Base-by-base conservation (phyloP, 176 grass and related monocot genomes). In the Carex cristatella region DNA sequence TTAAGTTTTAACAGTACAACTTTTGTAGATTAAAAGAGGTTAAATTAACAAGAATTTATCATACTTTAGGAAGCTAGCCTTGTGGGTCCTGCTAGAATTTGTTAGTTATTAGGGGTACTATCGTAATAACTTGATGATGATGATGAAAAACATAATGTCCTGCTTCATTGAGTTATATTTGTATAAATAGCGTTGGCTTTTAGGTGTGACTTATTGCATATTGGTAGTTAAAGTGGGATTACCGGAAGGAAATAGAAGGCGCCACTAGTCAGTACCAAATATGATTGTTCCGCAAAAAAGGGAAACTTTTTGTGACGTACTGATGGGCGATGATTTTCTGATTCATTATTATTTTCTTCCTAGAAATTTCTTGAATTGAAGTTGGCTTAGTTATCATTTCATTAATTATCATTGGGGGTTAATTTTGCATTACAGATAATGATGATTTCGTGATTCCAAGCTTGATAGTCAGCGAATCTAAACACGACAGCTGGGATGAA, bases 361-460 rank as follows among this genome's bases (percentile, higher is more conserved):
- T 15, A 31, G 49, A 2, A 77, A 30, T 77, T 55, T 57, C 2
- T 33, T 78, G 51, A 78, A 56, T 10, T 56, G 5, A 57, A 7
- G 14, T 0, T 33, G 2, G 23, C 42, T 49, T 16, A 42, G 12
- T 9, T 80, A 27, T 16, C 2, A 65, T 65, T 42, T 80, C 9
- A 30, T 31, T 61, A 30, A 49, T 64, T 64, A 35, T 13, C 48
- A 35, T 13, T 69, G 15, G 19, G 19, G 81, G 28, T 65, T 67
- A 4, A 69, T 83, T 57, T 57, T 79, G 13, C 19, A 69, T 86
- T 77, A 72, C 91, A 94, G 95, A 98, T 87, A 94, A 92, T 90
- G 95, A 98, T 76, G 91, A 69, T 54, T 98, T 98, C 85, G 95
- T 94, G 82, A 91, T 98, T 71, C 94, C 95, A 86, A 94, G 90